These are phyloP conservation scores for Teunomyces barrocoloradensis DNA, from an alignment of 805 yeast species.

Conservation along the genomic window DNA sequence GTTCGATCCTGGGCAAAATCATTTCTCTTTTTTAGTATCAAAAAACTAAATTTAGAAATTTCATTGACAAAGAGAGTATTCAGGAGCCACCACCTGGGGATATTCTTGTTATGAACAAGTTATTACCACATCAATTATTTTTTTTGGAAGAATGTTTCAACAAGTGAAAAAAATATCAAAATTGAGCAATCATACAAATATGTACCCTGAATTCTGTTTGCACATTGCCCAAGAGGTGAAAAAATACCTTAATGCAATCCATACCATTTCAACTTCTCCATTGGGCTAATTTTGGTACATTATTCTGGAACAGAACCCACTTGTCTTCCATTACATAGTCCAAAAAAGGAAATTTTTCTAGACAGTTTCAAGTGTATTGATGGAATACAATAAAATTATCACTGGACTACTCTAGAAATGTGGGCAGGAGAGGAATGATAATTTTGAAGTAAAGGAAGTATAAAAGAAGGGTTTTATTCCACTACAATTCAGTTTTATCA, in stretches of 20 bases:
- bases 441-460: background rate
- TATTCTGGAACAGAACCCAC: background rate
- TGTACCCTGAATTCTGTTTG: no score
- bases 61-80: no score
- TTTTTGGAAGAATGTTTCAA: no score
- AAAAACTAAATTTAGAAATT: background rate
- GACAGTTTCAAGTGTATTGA: background rate
- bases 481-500: background rate
- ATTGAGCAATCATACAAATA: no score
- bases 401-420: background rate
- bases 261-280: background rate
- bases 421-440: no score
- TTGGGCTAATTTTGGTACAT: background rate
- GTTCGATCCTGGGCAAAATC: conserved; percentile 99
- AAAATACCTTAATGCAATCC: no score
- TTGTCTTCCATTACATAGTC: background rate
- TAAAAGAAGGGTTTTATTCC: background rate
- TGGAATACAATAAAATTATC: background rate
- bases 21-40: conserved; percentile 20
- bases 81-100: no score
- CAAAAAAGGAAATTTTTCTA: background rate
- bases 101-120: no score
- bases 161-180: no score
- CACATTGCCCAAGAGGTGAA: no score
- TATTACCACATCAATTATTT: no score